Conservation (phyloP, 176 grass and related monocot species). For the barley (Hordeum vulgare) region DNA sequence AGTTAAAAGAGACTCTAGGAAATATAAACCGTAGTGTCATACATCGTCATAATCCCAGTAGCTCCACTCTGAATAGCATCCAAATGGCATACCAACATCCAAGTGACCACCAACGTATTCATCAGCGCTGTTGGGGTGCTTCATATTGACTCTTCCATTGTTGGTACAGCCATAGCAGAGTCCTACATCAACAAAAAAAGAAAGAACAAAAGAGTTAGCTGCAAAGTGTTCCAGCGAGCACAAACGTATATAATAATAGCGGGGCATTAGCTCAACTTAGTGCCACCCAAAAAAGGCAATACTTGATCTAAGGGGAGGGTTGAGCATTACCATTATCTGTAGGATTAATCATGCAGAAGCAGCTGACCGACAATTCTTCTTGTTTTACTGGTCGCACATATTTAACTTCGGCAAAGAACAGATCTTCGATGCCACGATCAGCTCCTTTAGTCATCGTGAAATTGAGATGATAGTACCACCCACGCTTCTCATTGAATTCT, state of each 20-base stretch:
- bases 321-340: background rate
- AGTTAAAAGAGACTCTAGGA: background rate
- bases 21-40: background rate
- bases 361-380: background rate
- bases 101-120: background rate
- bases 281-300: background rate
- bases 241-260: background rate
- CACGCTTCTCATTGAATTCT: background rate
- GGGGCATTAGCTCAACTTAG: background rate
- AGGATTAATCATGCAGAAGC: background rate
- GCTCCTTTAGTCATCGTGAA: constrained; percentile 23
- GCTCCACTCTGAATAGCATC: background rate
- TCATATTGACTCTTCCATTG: background rate
- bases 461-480: constrained; percentile 14
- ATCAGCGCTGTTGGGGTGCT: background rate
- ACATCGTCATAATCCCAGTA: background rate
- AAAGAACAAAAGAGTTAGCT: background rate
- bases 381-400: background rate
- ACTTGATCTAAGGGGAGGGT: background rate
- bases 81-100: too few relatives aligned
- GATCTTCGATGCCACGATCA: background rate
- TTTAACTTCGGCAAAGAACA: constrained; percentile 25
- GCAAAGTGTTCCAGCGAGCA: background rate
- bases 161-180: background rate
- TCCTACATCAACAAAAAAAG: background rate